These are phyloP conservation scores for Paecilomyces fulvus DNA, from an alignment of 2,329 filamentous ascomycete species.

Conservation along the genomic window DNA sequence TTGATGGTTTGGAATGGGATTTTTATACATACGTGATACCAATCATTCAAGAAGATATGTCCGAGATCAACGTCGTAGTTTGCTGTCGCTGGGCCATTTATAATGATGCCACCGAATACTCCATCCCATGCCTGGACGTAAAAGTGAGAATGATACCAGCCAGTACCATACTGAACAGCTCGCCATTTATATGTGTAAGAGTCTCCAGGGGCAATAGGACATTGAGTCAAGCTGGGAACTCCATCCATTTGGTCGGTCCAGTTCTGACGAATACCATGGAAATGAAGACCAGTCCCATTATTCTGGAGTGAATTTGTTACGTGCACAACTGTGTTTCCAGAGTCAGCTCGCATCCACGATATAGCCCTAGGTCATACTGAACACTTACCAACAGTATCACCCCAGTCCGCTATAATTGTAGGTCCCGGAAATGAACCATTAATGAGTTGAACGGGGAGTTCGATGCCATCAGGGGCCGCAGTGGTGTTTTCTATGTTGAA, in stretches of 20 bases:
- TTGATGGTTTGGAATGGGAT: background rate
- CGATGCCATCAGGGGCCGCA: slow-evolving; percentile 38
- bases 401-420: slow-evolving; percentile 36
- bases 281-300: background rate
- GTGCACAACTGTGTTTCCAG: background rate
- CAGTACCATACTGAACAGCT: slow-evolving; percentile 28
- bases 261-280: slow-evolving; percentile 28
- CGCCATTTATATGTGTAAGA: slow-evolving; percentile 30
- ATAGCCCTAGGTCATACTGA: background rate
- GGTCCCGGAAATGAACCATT: slow-evolving; percentile 43
- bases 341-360: background rate
- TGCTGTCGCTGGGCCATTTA: slow-evolving; percentile 31
- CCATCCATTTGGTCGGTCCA: slow-evolving; percentile 24
- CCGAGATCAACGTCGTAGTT: slow-evolving; percentile 32
- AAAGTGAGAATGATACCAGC: slow-evolving; percentile 29
- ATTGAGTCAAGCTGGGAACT: slow-evolving; percentile 28
- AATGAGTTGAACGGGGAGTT: slow-evolving; percentile 31
- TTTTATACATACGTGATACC: slow-evolving; percentile 8
- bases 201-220: slow-evolving; percentile 26
- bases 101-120: slow-evolving; percentile 50
- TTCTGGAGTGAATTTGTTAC: background rate
- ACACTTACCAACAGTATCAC: slow-evolving; percentile 11
- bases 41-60: slow-evolving; percentile 27
- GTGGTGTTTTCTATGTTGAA: slow-evolving; percentile 37
- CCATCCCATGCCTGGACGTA: slow-evolving; percentile 41